Conservation (phyloP, 352 stramenopile genomes). For the Pythium vanterpoolii region DNA sequence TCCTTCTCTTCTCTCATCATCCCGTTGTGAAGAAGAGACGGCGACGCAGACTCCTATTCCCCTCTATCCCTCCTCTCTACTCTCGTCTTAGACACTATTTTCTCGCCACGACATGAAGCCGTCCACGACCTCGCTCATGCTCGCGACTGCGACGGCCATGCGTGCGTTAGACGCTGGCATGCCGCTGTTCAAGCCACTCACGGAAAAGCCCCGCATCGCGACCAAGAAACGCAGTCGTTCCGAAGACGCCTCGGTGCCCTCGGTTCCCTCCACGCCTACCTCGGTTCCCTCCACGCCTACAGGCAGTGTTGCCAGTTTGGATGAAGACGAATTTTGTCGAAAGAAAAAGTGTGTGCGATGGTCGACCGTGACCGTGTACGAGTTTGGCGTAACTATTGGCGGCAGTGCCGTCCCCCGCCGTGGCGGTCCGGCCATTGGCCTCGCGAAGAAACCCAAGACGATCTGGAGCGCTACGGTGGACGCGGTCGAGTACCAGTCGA, state of each 20-base stretch:
- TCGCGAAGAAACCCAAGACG: conserved; percentile 38
- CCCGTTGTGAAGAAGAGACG: not conserved
- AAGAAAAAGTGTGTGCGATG: conserved; percentile 30
- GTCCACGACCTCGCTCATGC: conserved; percentile 10
- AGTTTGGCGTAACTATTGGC: conserved; percentile 41
- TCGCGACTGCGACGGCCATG: conserved; percentile 17
- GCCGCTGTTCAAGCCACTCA: conserved; percentile 7
- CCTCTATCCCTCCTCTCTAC: not conserved
- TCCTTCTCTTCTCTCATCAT: not conserved
- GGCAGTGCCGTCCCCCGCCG: conserved; percentile 33
- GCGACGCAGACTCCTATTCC: not conserved
- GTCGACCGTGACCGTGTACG: conserved; percentile 43
- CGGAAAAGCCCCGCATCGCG: conserved; percentile 4
- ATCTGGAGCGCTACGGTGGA: conserved; percentile 45
- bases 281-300: not conserved
- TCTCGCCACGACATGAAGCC: not conserved
- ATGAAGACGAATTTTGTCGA: conserved; percentile 4
- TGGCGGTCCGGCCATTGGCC: conserved; percentile 37
- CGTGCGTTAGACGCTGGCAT: conserved; percentile 4
- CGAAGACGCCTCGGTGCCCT: not conserved
- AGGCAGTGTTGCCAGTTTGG: not conserved
- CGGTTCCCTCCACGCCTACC: not conserved
- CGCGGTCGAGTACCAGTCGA: conserved; percentile 25
- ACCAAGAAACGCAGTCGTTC: conserved; percentile 15
- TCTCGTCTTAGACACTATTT: not conserved